These are phyloP conservation scores for Solanum infundibuliforme DNA, from an alignment of 257 asterid species.

Conservation along the genomic window DNA sequence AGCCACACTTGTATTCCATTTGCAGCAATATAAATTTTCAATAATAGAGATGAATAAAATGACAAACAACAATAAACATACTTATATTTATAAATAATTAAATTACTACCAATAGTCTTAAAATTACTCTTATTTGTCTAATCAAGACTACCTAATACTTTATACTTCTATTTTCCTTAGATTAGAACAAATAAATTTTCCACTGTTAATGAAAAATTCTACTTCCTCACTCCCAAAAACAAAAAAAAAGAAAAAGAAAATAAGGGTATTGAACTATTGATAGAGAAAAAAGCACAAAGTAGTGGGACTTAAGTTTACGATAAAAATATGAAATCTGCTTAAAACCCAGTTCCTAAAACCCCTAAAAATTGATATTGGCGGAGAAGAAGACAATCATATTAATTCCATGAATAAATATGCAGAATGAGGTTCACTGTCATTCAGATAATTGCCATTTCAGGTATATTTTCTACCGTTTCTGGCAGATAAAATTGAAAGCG, in stretches of 20 bases:
- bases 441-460: constrained; percentile 68
- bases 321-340: background rate
- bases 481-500: constrained; percentile 33
- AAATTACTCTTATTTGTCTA: background rate
- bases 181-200: background rate
- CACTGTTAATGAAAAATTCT: background rate
- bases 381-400: background rate
- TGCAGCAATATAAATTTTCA: background rate
- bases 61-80: background rate
- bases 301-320: background rate
- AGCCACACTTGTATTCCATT: background rate
- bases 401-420: constrained; percentile 9
- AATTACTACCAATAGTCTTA: background rate
- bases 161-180: background rate
- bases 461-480: constrained; percentile 77
- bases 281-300: background rate
- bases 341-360: background rate
- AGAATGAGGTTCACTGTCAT: constrained; percentile 54
- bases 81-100: background rate
- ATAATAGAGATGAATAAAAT: background rate
- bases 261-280: background rate
- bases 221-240: background rate
- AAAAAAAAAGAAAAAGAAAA: background rate
- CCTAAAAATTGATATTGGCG: background rate
- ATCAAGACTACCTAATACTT: background rate